These are phyloP conservation scores for Tolypocladium pustulatum DNA, from an alignment of 2,329 filamentous ascomycete genomes.

Conservation along the genomic window DNA sequence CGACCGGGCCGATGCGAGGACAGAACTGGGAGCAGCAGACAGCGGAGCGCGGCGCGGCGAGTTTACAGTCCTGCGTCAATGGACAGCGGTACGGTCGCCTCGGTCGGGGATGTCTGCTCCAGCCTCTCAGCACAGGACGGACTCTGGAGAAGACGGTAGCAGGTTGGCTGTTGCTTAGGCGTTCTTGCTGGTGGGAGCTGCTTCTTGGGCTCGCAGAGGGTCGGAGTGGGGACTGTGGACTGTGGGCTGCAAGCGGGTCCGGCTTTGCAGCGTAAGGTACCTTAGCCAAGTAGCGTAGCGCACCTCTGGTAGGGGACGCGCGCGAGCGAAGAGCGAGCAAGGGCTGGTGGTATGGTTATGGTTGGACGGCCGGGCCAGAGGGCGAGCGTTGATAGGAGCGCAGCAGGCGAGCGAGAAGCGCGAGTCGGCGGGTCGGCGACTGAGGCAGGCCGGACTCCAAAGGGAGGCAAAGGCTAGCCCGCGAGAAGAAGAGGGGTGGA, in stretches of 20 bases:
- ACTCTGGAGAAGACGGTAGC: background rate
- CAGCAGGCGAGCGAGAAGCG: background rate
- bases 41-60: background rate
- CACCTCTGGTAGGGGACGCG: background rate
- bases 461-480: background rate
- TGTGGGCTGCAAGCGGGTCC: conserved; percentile 1
- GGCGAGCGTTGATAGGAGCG: background rate
- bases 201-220: conserved; percentile 1
- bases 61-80: conserved; percentile 3
- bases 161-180: background rate
- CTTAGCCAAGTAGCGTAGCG: too few relatives aligned
- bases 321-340: background rate
- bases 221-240: conserved; percentile 1
- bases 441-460: background rate
- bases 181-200: conserved; percentile 1
- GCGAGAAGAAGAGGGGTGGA: background rate
- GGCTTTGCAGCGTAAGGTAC: background rate
- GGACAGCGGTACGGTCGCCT: background rate
- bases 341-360: background rate
- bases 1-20: background rate
- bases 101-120: conserved; percentile 5
- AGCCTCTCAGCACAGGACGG: conserved; percentile 3
- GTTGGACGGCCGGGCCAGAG: background rate
- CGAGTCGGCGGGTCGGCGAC: background rate
- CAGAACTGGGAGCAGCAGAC: background rate